Percentiles rank a stretch among this genome's conserved stretches.
phyloP scores from a whole-genome alignment of 1,284 basidiomycete species.

The Inonotus obliquus region DNA sequence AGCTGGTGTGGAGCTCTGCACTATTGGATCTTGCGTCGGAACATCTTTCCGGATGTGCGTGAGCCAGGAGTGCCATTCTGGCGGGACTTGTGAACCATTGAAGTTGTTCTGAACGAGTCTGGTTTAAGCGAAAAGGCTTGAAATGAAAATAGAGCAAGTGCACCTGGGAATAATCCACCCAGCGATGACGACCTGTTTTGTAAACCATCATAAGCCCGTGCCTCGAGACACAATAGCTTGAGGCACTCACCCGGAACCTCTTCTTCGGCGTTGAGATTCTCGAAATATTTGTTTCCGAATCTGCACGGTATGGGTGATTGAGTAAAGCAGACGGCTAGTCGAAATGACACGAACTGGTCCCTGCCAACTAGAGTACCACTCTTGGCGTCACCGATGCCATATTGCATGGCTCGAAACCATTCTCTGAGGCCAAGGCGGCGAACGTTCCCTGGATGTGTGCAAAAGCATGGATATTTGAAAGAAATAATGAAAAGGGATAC shows the following conservation, averaged over 20 bases:
- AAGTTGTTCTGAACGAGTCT: constrained; percentile 61
- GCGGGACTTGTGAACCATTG: constrained; percentile 86
- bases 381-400: constrained; percentile 85
- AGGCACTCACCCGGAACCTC: constrained; percentile 68
- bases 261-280: constrained; percentile 81
- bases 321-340: background rate
- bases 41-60: constrained; percentile 83
- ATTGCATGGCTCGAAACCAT: constrained; percentile 83
- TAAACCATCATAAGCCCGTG: background rate
- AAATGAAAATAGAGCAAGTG: constrained; percentile 18
- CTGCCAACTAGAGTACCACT: constrained; percentile 72
- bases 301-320: constrained; percentile 33
- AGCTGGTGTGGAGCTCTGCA: constrained; percentile 62
- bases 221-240: background rate
- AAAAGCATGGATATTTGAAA: background rate
- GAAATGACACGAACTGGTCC: constrained; percentile 66
- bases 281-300: constrained; percentile 88
- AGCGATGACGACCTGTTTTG: constrained; percentile 79
- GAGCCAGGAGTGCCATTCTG: constrained; percentile 95
- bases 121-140: background rate
- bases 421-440: constrained; percentile 71
- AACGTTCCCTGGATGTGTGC: constrained; percentile 30
- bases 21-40: constrained; percentile 69
- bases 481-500: constrained; percentile 30
- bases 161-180: constrained; percentile 89